Base-by-base conservation (phyloP, 192 early-diverging fungal species). In the Spizellomyces punctatus region DNA sequence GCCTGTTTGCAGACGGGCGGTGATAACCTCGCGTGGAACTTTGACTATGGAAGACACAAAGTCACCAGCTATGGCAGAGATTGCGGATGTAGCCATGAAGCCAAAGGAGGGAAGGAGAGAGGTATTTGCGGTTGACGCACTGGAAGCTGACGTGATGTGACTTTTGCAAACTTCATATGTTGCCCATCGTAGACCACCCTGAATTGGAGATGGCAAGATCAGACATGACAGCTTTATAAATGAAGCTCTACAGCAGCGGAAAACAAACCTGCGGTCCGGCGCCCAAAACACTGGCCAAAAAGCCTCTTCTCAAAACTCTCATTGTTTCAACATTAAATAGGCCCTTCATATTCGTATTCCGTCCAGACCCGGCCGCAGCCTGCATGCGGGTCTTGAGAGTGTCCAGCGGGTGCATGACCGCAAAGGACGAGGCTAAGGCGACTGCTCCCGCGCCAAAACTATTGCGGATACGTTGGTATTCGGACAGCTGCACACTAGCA, bases 401-500 rank as follows among this genome's bases (percentile, higher is more conserved):
- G 72, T 92, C 91, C 54, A 92, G 82, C 10, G 91, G 91, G 71
- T 92, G 91, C 89, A 91, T 91, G 8, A 82, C 75, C 22, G 91
- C 87, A 77, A 89, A 92, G 2, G 89, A 84, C 5, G 87, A 80
- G 0, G 89, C 85, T 9, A 92, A 84, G 14, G 85, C 87, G 6
- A 79, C 73, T 10, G 78, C 88, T 16, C 90, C 90, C 17, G 88
- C 80, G 45, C 78, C 71, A 66, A 91, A 91, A 71, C 88, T 87
- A 60, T 88, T 71, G 58, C 54, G 54, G 22, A 56, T 56, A n/a
- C n/a, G 22, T n/a, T 56, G 22, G 54, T 56, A 56, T 56, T 56
- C 27, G 0, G 27, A 36, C 27, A 36, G 27, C 27, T 36, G 27
- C 27, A 36, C 27, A 3, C 27, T 36, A 36, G 27, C 27, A 36